Evolutionary conservation across 2,329 filamentous ascomycete genomes (phyloP), one percentile per base, ranked within the genome.

Genomic region (Fonsecaea erecta): DNA sequence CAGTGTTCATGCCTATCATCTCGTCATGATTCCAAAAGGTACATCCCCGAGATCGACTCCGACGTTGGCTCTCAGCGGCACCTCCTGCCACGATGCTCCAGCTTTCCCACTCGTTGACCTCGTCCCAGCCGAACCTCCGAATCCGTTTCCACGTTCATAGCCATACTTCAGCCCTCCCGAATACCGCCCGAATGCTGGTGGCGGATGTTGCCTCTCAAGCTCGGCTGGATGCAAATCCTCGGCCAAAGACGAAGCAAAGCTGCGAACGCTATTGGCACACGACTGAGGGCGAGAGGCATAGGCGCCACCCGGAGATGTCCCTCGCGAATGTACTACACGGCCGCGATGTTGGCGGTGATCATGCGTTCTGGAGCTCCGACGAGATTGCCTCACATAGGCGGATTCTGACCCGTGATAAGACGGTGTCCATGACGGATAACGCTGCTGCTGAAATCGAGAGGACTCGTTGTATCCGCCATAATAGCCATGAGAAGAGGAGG

Each of bases 111-210:
- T 68, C 9, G 58, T 28, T 32, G 58, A 61, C 26, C 77, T 70
- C 12, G 74, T 77, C 9, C 77, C 76, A 40, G 74, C 75, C 69
- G 75, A 77, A 61, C 76, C 77, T 62, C 76, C 73, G 14, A 78
- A 67, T 5, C 75, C 75, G 21, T 70, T 71, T 24, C 71, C 74
- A 12, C 52, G 58, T 53, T 77, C 75, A 66, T 78, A 78, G 28
- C 74, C 74, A 62, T 75, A 76, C 8, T 70, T 70, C 40, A 76
- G 68, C 9, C 77, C 77, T 53, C 77, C 77, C 58, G 74, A 73
- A 67, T 76, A 78, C 2, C 77, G 75, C 56, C 74, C 77, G 61
- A 68, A 67, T 8, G 65, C 52, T 5, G 68, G 68, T 9, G 62
- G 52, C 24, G 64, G 62, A 46, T 56, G 53, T 21, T 52, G 24